Evolutionary conservation across 129 eudicot species (phyloP).

Genomic region (Artemisia annua): DNA sequence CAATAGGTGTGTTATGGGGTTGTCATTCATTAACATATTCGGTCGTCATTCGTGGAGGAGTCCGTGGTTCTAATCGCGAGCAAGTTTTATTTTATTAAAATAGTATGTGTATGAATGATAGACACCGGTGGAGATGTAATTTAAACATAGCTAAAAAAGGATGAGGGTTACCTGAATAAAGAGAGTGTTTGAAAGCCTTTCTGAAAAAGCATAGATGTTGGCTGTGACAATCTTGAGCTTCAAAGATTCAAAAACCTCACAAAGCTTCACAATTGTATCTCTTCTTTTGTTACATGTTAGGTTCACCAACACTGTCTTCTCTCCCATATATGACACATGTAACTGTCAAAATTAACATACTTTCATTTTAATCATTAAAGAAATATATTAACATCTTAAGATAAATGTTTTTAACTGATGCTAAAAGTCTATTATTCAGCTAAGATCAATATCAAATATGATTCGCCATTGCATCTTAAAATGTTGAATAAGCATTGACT

Average conservation of each 20-base stretch:
- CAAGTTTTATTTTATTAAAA: no score
- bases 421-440: no score
- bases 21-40: no score
- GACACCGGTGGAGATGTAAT: no score
- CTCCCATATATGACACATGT: conserved; percentile 55
- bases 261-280: conserved; percentile 72
- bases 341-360: conserved; percentile 39
- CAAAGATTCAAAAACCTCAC: conserved; percentile 74
- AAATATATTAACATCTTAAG: neutral
- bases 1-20: no score
- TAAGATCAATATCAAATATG: neutral
- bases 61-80: no score
- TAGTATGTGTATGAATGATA: no score
- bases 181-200: conserved; percentile 61
- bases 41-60: no score
- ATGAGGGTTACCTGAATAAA: conserved; percentile 56
- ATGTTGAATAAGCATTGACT: conserved; percentile 4
- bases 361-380: neutral
- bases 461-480: neutral
- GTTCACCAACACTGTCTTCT: conserved; percentile 62
- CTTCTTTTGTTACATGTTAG: conserved; percentile 56
- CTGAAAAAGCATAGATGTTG: conserved; percentile 56
- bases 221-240: conserved; percentile 69
- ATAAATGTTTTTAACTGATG: no score
- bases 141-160: neutral